Evolutionary conservation across 2,329 filamentous ascomycete species (phyloP).

Genomic region (Aureobasidium vineae): DNA sequence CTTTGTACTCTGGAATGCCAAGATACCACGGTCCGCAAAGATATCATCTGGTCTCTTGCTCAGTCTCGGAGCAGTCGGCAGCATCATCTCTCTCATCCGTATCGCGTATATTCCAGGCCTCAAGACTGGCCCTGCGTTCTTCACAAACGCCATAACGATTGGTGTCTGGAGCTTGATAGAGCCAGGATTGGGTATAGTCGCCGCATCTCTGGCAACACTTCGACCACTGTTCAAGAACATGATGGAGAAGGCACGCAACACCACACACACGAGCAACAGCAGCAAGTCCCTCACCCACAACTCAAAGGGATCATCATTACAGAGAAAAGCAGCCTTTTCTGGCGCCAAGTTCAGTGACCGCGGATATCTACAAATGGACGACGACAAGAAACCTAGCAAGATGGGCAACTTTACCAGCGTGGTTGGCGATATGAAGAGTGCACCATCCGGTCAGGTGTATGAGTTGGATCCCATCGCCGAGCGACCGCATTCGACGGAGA

Average conservation of each 20-base stretch:
- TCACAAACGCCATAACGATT: conserved; percentile 32
- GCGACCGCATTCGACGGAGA: neutral
- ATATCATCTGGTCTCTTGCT: conserved; percentile 44
- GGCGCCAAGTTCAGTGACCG: neutral
- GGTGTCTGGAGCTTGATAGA: conserved; percentile 37
- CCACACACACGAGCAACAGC: neutral
- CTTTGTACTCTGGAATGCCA: conserved; percentile 9
- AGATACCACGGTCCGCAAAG: conserved; percentile 43
- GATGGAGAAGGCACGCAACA: conserved; percentile 7
- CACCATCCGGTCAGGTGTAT: neutral
- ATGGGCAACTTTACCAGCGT: conserved; percentile 21
- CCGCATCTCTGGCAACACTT: conserved; percentile 37
- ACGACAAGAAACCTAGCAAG: neutral
- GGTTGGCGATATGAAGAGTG: neutral
- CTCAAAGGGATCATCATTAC: neutral
- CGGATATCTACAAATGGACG: conserved; percentile 7
- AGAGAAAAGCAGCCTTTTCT: neutral
- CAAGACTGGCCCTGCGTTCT: conserved; percentile 31
- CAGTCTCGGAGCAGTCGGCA: conserved; percentile 38
- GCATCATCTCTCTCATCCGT: conserved; percentile 33
- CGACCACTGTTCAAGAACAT: conserved; percentile 34
- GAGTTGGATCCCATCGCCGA: neutral
- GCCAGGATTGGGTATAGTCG: conserved; percentile 38
- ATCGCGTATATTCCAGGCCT: conserved; percentile 32
- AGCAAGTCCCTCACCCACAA: neutral